Conservation (phyloP, 805 yeast species). For the Jamesozyma jinghongensis region DNA sequence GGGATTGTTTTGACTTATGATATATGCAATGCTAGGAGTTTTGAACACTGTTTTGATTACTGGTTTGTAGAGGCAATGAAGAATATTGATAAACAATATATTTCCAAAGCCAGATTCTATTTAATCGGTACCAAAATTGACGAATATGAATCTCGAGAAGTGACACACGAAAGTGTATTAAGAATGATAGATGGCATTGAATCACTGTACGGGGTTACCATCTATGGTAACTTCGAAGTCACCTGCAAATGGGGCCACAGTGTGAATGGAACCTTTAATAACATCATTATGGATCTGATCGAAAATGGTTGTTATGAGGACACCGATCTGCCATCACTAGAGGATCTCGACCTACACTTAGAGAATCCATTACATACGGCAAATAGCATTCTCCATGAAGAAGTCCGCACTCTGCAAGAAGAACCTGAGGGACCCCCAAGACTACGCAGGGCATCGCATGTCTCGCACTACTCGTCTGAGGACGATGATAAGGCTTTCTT, state of each 20-base stretch:
- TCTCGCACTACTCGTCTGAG: too few species aligned
- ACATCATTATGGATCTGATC: constrained; percentile 34
- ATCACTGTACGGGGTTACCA: constrained; percentile 25
- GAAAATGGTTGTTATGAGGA: constrained; percentile 33
- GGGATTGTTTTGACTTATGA: constrained; percentile 39
- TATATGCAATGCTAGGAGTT: constrained; percentile 32
- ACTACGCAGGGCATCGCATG: too few species aligned
- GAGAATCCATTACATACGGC: too few species aligned
- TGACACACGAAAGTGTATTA: constrained; percentile 34
- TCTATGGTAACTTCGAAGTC: constrained; percentile 39
- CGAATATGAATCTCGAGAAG: constrained; percentile 30
- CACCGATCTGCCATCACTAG: not conserved
- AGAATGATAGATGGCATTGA: constrained; percentile 27
- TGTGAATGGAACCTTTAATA: constrained; percentile 33
- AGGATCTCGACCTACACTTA: too few species aligned
- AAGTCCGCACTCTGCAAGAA: too few species aligned
- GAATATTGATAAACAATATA: constrained; percentile 22
- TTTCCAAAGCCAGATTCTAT: constrained; percentile 31
- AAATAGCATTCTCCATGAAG: too few species aligned
- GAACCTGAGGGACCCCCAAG: too few species aligned
- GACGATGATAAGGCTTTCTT: not conserved
- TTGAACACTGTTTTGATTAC: constrained; percentile 31
- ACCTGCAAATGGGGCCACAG: constrained; percentile 35
- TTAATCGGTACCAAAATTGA: constrained; percentile 41
- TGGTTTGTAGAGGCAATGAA: constrained; percentile 38